These are phyloP conservation scores for Teratosphaeria nubilosa DNA, from an alignment of 2,329 filamentous ascomycete species.

Conservation along the genomic window DNA sequence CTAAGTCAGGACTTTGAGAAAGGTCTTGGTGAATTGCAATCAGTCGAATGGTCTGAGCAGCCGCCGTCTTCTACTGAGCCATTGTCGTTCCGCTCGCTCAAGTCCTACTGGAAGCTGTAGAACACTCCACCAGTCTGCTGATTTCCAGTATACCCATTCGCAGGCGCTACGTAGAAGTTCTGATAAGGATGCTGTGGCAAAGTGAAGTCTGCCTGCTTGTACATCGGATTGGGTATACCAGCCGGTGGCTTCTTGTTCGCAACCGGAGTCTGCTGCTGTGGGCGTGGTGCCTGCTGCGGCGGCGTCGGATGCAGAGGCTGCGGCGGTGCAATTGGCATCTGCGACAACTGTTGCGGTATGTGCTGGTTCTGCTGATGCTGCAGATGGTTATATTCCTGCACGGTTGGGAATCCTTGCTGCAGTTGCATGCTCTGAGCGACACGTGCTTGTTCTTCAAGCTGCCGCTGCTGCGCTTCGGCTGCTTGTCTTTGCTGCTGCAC, in stretches of 20 bases:
- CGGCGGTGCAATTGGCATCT: background rate
- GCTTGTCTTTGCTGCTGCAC: conserved; percentile 14
- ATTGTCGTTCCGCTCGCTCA: background rate
- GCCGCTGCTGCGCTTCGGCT: conserved; percentile 19
- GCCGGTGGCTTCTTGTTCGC: conserved; percentile 28
- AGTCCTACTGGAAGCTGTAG: conserved; percentile 2
- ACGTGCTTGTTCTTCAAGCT: conserved; percentile 17
- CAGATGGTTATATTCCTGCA: background rate
- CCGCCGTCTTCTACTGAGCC: background rate
- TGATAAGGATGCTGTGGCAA: conserved; percentile 73
- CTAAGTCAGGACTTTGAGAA: background rate
- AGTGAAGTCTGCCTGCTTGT: conserved; percentile 63
- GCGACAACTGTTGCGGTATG: background rate
- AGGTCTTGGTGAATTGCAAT: no score
- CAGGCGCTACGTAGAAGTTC: conserved; percentile 64
- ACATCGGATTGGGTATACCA: conserved; percentile 59
- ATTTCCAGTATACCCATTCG: background rate
- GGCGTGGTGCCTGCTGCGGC: conserved; percentile 17
- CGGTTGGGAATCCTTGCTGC: conserved; percentile 7
- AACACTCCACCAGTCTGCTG: conserved; percentile 1
- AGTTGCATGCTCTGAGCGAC: conserved; percentile 9
- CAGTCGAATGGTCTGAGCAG: background rate
- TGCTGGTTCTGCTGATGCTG: conserved; percentile 11
- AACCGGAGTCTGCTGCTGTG: conserved; percentile 8
- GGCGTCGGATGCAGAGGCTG: conserved; percentile 1